Evolutionary conservation across 2,329 filamentous ascomycete species (phyloP).

Genomic region (Hyphodiscus sp.): DNA sequence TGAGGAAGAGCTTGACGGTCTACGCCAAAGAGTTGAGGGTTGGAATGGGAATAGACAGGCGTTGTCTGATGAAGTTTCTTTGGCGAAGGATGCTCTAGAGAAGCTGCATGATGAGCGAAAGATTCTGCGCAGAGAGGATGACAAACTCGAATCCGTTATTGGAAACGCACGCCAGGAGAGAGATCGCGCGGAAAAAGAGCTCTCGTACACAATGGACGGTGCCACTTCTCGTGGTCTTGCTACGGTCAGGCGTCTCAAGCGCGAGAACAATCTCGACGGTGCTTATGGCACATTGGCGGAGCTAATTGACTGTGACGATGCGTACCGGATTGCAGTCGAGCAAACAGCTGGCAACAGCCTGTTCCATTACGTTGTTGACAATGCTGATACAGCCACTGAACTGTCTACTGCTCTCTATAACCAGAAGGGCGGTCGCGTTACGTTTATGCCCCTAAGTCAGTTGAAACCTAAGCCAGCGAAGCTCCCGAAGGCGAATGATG

Average conservation of each 20-base stretch:
- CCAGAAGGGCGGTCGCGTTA: conserved; percentile 77
- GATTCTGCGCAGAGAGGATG: conserved; percentile 80
- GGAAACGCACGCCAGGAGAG: conserved; percentile 70
- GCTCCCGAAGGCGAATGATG: conserved; percentile 79
- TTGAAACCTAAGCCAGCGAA: conserved; percentile 65
- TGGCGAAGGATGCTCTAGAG: conserved; percentile 72
- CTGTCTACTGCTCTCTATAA: conserved; percentile 75
- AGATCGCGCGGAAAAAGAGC: conserved; percentile 66
- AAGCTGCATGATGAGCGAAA: conserved; percentile 81
- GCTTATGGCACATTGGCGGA: conserved; percentile 92
- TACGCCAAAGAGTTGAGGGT: conserved; percentile 70
- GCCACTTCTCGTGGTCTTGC: conserved; percentile 81
- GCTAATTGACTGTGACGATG: conserved; percentile 78
- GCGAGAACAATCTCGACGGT: conserved; percentile 71
- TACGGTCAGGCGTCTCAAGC: conserved; percentile 77
- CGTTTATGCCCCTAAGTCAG: conserved; percentile 88
- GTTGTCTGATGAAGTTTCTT: conserved; percentile 66
- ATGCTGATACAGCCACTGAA: conserved; percentile 76
- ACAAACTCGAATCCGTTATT: conserved; percentile 74
- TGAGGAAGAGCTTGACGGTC: conserved; percentile 63
- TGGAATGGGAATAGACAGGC: conserved; percentile 68
- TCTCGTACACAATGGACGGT: conserved; percentile 83
- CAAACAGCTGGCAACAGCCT: conserved; percentile 87
- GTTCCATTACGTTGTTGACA: conserved; percentile 95
- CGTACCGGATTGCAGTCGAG: conserved; percentile 83